A percentile compares a stretch with the other conserved stretches of the same genome.
These are phyloP conservation scores for Phytopythium chamaehyphon DNA, from an alignment of 352 stramenopile species.

Conservation along the genomic window DNA sequence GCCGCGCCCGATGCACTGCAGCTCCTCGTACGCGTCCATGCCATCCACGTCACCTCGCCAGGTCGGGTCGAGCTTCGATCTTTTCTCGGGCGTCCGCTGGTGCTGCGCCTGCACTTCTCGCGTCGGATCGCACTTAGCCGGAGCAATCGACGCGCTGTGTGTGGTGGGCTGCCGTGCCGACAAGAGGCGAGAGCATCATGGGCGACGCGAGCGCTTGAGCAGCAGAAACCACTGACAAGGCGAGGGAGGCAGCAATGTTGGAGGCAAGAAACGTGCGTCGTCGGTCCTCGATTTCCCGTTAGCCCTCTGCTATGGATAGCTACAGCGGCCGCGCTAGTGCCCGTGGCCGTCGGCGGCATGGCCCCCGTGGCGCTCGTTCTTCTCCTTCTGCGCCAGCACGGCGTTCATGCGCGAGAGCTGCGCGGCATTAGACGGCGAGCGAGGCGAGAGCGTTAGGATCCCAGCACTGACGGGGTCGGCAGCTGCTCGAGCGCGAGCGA, in stretches of 20 bases:
- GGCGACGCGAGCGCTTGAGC: neutral
- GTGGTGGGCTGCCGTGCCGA: no score
- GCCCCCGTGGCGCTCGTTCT: conserved; percentile 41
- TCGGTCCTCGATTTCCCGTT: no score
- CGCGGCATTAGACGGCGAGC: neutral
- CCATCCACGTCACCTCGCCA: no score
- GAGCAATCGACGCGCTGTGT: neutral
- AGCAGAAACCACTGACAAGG: no score
- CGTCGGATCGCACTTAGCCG: no score
- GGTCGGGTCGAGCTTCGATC: conserved; percentile 1
- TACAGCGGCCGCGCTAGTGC: neutral
- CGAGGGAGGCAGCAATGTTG: neutral
- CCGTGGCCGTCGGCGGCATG: conserved; percentile 24
- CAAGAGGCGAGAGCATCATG: no score
- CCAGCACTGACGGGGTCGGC: no score
- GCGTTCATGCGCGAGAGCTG: conserved; percentile 85
- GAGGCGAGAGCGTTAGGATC: no score
- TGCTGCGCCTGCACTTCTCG: no score
- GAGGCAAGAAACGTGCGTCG: neutral
- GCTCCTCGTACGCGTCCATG: conserved; percentile 81
- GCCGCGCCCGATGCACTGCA: conserved; percentile 69
- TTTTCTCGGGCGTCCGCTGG: neutral
- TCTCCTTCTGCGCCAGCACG: conserved; percentile 74
- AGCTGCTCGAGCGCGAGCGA: no score
- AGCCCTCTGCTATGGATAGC: no score